phyloP scores from a whole-genome alignment of 148 eudicot species.

The Amaranthus hypochondriacus region DNA sequence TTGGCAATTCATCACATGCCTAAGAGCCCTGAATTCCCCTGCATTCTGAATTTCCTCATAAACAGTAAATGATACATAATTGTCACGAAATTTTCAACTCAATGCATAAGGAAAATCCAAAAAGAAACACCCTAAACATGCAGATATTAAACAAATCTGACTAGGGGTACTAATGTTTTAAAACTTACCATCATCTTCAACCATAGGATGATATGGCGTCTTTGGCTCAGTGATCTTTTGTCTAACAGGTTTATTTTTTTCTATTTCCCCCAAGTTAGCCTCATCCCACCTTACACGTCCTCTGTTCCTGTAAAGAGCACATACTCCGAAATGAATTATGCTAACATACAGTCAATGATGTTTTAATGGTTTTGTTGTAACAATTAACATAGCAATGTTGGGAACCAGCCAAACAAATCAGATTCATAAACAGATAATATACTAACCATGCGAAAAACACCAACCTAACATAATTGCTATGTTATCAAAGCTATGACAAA shows the following conservation, averaged over 20 bases:
- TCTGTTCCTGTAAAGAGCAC: slow-evolving; percentile 32
- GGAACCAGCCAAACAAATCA: background rate
- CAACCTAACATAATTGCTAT: too few species aligned
- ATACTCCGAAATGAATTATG: slow-evolving; percentile 3
- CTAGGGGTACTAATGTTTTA: background rate
- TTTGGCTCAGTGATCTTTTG: slow-evolving; percentile 97
- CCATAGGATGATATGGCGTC: slow-evolving; percentile 86
- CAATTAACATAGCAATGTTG: background rate
- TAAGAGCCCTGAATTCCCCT: background rate
- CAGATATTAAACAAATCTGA: background rate
- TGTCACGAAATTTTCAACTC: background rate
- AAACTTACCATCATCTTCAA: slow-evolving; percentile 69
- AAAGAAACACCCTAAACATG: background rate
- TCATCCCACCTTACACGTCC: slow-evolving; percentile 87
- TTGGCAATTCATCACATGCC: background rate
- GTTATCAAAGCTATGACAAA: too few species aligned
- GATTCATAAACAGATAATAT: background rate
- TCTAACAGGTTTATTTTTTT: slow-evolving; percentile 89
- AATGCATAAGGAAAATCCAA: background rate
- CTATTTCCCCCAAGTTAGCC: slow-evolving; percentile 74
- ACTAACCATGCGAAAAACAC: background rate
- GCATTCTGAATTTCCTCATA: background rate
- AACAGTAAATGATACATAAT: background rate
- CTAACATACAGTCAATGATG: background rate
- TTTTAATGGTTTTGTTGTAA: background rate